Base-by-base conservation (phyloP, 2,329 filamentous ascomycete species). In the Periconia digitata region DNA sequence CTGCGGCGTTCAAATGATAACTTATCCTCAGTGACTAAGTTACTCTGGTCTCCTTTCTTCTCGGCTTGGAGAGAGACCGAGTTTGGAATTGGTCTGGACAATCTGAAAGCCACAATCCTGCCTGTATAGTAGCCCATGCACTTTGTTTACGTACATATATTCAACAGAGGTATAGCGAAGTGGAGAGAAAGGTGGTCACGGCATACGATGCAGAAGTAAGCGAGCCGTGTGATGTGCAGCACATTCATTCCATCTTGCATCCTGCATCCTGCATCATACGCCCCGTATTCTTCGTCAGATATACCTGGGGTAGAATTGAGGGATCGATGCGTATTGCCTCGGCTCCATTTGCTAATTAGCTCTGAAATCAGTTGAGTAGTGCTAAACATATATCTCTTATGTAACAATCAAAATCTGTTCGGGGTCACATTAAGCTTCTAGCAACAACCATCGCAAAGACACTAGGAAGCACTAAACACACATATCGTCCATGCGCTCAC, bases 391-490 rank as follows among this genome's bases (percentile, higher is more conserved):
- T n/a, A n/a, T n/a, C n/a, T n/a, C n/a, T n/a, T 10, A 4, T 12
- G 27, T 13, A 12, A 32, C 10, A 32, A 32, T 10, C 27, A 15
- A 10, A 12, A 15, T 32, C n/a, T 32, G 27, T 32, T 32, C 12
- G 27, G 12, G 12, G 27, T 49, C 21, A 38, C 22, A 34, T 32
- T 44, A 53, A 49, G 43, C 50, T 44, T 46, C 39, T 24, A 18
- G 41, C 29, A 36, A 22, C 23, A 42, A 32, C 21, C 24, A 38
- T 20, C 23, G 2, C 12, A 8, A 18, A 20, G 35, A 35, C 41
- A 29, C 43, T 49, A 49, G 42, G 2, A 3, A 16, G 16, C 23
- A 38, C 43, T 47, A 50, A 43, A 35, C 7, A 34, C 42, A 46
- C 15, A 38, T 40, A 39, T 39, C 18, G 27, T 45, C 42, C 16